Conservation (phyloP, 2,329 filamentous ascomycete species). For the Alternaria sp. region DNA sequence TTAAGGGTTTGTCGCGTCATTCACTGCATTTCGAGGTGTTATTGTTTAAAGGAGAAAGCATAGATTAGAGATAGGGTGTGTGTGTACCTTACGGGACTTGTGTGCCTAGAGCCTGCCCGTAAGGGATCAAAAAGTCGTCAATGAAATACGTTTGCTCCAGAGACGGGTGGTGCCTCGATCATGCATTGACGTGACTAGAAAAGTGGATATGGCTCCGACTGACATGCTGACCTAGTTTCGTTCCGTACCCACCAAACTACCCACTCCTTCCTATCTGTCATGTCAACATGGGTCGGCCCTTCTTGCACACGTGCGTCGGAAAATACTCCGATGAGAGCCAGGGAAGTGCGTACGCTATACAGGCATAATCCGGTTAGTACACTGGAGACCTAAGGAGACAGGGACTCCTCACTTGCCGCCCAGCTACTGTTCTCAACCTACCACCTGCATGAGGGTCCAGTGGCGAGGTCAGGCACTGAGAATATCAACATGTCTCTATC, state of each 20-base stretch:
- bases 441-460: background rate
- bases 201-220: background rate
- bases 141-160: conserved; percentile 7
- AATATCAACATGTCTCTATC: background rate
- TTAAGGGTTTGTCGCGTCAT: conserved; percentile 1
- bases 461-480: background rate
- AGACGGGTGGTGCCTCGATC: background rate
- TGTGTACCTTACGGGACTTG: background rate
- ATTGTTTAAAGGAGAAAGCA: conserved; percentile 1
- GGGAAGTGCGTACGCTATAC: background rate
- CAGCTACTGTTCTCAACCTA: background rate
- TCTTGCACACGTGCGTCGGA: conserved; percentile 3
- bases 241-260: conserved; percentile 4
- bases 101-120: conserved; percentile 2
- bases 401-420: background rate
- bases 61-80: background rate
- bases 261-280: conserved; percentile 1
- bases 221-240: conserved; percentile 1
- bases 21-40: conserved; percentile 8
- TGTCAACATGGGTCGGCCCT: conserved; percentile 2
- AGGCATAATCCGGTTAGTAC: conserved; percentile 1
- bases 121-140: conserved; percentile 1
- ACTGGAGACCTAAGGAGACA: background rate
- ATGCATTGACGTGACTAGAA: background rate
- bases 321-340: background rate